These are phyloP conservation scores for Vanrija pseudolonga DNA, from an alignment of 1,284 basidiomycete species.

Conservation along the genomic window DNA sequence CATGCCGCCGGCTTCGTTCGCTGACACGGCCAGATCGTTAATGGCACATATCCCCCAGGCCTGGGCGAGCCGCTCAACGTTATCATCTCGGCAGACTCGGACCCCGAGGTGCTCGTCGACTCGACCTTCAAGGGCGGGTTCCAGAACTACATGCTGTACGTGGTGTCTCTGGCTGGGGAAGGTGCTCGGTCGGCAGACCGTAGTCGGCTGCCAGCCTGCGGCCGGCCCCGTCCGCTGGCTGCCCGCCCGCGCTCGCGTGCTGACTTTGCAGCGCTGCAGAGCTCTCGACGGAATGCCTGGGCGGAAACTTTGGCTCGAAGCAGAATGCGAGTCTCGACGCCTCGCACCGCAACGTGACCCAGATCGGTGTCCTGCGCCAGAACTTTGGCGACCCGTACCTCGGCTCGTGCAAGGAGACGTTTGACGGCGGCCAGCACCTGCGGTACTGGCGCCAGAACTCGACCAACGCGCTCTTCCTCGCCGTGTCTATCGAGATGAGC, in stretches of 20 bases:
- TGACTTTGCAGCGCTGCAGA: conserved; percentile 25
- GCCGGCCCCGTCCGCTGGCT: neutral
- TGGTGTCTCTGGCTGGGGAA: conserved; percentile 1
- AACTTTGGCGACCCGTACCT: conserved; percentile 70
- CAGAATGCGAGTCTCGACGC: conserved; percentile 78
- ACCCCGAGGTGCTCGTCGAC: conserved; percentile 65
- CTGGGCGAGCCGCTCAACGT: conserved; percentile 86
- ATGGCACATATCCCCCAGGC: conserved; percentile 64
- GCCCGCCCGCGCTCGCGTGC: neutral
- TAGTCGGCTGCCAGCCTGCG: too few relatives aligned
- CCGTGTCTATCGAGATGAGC: conserved; percentile 68
- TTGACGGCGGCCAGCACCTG: conserved; percentile 84
- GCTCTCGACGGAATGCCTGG: conserved; percentile 67
- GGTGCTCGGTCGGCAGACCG: too few relatives aligned
- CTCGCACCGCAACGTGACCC: conserved; percentile 67
- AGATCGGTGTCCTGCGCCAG: conserved; percentile 73
- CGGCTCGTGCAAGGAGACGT: conserved; percentile 77
- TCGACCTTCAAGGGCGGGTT: conserved; percentile 65
- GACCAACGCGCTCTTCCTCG: conserved; percentile 71
- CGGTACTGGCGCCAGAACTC: conserved; percentile 85
- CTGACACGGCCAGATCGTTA: conserved; percentile 52
- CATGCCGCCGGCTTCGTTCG: neutral
- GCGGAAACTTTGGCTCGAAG: conserved; percentile 66
- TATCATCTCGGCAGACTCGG: conserved; percentile 78
- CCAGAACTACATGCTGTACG: conserved; percentile 70